Base-by-base conservation (phyloP, 345 rosid species). In the Nephelium lappaceum region DNA sequence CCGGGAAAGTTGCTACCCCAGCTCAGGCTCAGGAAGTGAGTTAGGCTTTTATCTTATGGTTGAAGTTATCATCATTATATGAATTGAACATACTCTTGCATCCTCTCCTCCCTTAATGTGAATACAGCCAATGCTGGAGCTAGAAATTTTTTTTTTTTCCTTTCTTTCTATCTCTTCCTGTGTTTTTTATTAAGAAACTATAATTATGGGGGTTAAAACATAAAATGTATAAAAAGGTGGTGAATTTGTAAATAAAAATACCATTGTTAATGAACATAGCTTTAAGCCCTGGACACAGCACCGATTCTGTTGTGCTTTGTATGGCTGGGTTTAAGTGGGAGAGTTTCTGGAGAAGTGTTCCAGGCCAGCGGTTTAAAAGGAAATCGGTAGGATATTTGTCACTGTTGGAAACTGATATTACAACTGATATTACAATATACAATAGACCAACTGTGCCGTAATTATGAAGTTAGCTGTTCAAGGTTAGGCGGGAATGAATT, bases 21-120 rank as follows among this genome's bases (percentile, higher is more conserved):
- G 91, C 91, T 70, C 98, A 95, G 80, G 99, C 98, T 74, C 97
- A 95, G 83, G 99, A 95, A 79, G 99, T 92, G 84, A 86, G 95
- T 78, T 36, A 19, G 25, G 5, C 79, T 69, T 51, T 79, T 5
- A 24, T 45, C 55, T 2, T 57, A 24, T 68, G 15, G 15, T 77
- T 68, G 66, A 39, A 23, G 25, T 68, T 69, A 67, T 24, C 4
- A 14, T 55, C 14, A 6, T 58, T 16, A 24, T 19, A 23, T 45
- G 39, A 27, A 11, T 58, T 41, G 10, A n/a, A 24, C 6, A 43
- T 43, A 55, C 1, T 58, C 53, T 10, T 41, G n/a, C 73, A 16
- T 36, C n/a, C 23, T 42, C 31, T 74, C 25, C 69, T 43, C 25
- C 69, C 25, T 25, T 45, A 62, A n/a, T 63, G 25, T 63, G 61